Evolutionary conservation across 2,329 filamentous ascomycete species (phyloP), one percentile per base, ranked within the genome.

Genomic region (Claviceps pazoutovae): DNA sequence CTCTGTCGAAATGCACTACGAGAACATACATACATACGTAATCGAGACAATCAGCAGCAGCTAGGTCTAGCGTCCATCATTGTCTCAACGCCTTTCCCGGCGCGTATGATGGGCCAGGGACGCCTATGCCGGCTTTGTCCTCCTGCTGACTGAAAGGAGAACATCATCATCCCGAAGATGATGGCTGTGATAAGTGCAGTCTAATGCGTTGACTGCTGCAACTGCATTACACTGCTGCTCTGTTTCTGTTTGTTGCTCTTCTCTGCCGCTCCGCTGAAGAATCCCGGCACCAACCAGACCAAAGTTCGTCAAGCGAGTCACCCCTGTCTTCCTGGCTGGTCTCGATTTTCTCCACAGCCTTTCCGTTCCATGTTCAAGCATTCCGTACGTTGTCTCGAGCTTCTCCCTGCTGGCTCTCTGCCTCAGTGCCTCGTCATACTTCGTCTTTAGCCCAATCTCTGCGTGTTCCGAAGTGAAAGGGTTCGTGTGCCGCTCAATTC

Each of bases 321-420:
- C 19, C 36, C 37, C 14, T 8, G n/a, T 16, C 26, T 38, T 30
- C 49, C 30, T 19, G 7, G 48, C 26, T 49, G 43, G 48, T 41
- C 41, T 19, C 34, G 5, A 50, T 39, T 50, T 45, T 50, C 49
- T 45, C 49, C 49, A 50, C 49, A 37, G 49, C 36, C 17, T 19
- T 46, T 42, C 23, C 43, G 41, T 46, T 47, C 43, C 43, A n/a
- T 42, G 49, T 17, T 34, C 49, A 51, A 34, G n/a, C 43, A 46
- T 37, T 46, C 34, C 37, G 7, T 38, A 26, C 36, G 34, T 44
- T 26, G 19, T 51, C 36, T 16, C 43, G 43, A 30, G 13, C 6
- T 34, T 50, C 30, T 16, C 16, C 13, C 30, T 44, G 38, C 30
- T 16, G 9, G 42, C 30, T 39, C 5, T 38, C 23, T 26, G 3